Percentiles rank a stretch among this genome's conserved stretches.
Conservation (phyloP, 805 yeast genomes). For the Candida verbasci region DNA sequence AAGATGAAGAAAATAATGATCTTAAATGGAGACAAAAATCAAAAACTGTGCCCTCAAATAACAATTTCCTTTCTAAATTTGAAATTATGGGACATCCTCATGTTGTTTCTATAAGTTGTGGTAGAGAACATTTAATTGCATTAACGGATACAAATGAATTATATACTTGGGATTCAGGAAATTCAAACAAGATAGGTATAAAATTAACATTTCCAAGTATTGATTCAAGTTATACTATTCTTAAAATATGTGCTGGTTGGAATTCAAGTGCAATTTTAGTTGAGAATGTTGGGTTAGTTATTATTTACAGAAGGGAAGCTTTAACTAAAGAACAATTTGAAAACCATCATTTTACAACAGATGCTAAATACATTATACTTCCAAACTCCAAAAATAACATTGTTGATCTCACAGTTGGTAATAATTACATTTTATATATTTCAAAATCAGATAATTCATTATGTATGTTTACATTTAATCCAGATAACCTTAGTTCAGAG, state of each 20-base stretch:
- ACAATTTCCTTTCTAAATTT: slow-evolving; percentile 22
- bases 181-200: slow-evolving; percentile 33
- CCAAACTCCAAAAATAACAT: slow-evolving; percentile 38
- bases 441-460: slow-evolving; percentile 37
- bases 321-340: slow-evolving; percentile 17
- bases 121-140: slow-evolving; percentile 62
- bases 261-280: slow-evolving; percentile 48
- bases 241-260: slow-evolving; percentile 62
- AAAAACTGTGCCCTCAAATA: slow-evolving; percentile 8
- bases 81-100: too few species aligned
- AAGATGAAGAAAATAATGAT: slow-evolving; percentile 1
- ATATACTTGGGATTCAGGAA: slow-evolving; percentile 61
- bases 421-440: slow-evolving; percentile 48
- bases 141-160: slow-evolving; percentile 45
- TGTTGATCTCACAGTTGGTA: slow-evolving; percentile 54
- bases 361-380: slow-evolving; percentile 38
- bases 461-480: slow-evolving; percentile 29
- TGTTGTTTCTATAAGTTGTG: slow-evolving; percentile 52
- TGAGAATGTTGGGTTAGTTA: slow-evolving; percentile 48
- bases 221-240: not conserved
- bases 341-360: slow-evolving; percentile 10
- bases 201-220: slow-evolving; percentile 30
- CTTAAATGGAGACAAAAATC: not conserved
- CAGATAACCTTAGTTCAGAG: slow-evolving; percentile 12
- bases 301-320: slow-evolving; percentile 45